Percentiles rank a stretch among this genome's conserved stretches.
Evolutionary conservation across 345 rosid genomes (phyloP).

Genomic region (Gossypium australe): DNA sequence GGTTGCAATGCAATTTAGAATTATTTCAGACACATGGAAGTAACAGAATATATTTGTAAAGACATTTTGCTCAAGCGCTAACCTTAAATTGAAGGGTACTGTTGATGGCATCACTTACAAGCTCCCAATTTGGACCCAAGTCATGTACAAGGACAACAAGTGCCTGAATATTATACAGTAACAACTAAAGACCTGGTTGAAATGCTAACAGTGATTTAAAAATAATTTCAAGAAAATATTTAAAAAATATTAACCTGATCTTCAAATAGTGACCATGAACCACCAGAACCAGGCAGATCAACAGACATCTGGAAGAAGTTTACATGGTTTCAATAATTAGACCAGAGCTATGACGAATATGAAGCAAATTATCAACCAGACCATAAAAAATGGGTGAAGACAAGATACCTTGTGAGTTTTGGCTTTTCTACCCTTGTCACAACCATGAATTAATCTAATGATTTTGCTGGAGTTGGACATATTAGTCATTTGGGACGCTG

Average conservation of each 20-base stretch:
- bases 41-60: neutral
- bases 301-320: constrained; percentile 50
- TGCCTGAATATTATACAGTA: constrained; percentile 46
- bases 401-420: constrained; percentile 66
- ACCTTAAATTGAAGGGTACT: constrained; percentile 89
- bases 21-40: neutral
- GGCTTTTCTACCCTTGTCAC: constrained; percentile 70
- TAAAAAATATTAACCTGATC: constrained; percentile 64
- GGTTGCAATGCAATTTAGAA: neutral
- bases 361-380: neutral
- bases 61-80: constrained; percentile 18
- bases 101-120: constrained; percentile 93
- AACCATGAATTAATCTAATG: constrained; percentile 62
- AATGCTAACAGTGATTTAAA: constrained; percentile 16
- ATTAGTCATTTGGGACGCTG: constrained; percentile 89
- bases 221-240: constrained; percentile 9
- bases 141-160: constrained; percentile 98
- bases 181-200: constrained; percentile 18
- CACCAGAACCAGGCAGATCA: constrained; percentile 74
- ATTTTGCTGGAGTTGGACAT: constrained; percentile 78
- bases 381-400: neutral
- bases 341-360: constrained; percentile 10
- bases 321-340: constrained; percentile 12
- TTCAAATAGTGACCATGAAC: constrained; percentile 92
- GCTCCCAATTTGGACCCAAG: constrained; percentile 99